Evolutionary conservation across 1,284 basidiomycete species (phyloP), one percentile per base, ranked within the genome.

Genomic region (Cryptococcus sp.): DNA sequence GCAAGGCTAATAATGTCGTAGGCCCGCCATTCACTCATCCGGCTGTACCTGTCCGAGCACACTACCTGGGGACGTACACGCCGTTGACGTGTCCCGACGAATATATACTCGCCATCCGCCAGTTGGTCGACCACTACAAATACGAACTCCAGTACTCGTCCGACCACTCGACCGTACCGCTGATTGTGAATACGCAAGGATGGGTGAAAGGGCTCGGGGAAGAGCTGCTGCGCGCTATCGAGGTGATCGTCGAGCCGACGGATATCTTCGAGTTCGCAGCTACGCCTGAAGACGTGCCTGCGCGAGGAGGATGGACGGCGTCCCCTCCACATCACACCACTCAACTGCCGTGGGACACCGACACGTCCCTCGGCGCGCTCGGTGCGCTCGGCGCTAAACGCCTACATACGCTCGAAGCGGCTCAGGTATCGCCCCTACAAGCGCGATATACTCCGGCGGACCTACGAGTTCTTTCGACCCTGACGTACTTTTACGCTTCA

Each of bases 181-280:
- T 99, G 5, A 84, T 98, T 10, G 85, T 98, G 56, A 99, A 99
- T 75, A 97, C 91, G 0, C 94, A 95, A 85, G 95, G 95, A 2
- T 99, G 95, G 95, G 85, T 86, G 16, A 97, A 95, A 75, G 95
- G 95, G 2, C 85, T 97, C 1, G 95, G 95, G 1, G 88, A 87
- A 19, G 91, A 96, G 66, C 79, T 99, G 3, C 84, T 87, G 11
- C 74, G 76, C 2, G 84, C 84, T 61, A 86, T 97, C 48, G 87
- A 93, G 71, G 82, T 82, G 2, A 78, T 87, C 17, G 78, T 87
- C 1, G 80, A 84, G 49, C 87, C 92, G 0, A 86, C 85, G 0
- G 81, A 86, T 64, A 79, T 90, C 23, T 89, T 88, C 71, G 84
- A 86, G 13, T 83, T 84, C 54, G 72, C 73, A 20, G 54, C 56